These are phyloP conservation scores for Aspergillus nanangensis DNA, from an alignment of 495 filamentous ascomycete genomes.

Conservation along the genomic window DNA sequence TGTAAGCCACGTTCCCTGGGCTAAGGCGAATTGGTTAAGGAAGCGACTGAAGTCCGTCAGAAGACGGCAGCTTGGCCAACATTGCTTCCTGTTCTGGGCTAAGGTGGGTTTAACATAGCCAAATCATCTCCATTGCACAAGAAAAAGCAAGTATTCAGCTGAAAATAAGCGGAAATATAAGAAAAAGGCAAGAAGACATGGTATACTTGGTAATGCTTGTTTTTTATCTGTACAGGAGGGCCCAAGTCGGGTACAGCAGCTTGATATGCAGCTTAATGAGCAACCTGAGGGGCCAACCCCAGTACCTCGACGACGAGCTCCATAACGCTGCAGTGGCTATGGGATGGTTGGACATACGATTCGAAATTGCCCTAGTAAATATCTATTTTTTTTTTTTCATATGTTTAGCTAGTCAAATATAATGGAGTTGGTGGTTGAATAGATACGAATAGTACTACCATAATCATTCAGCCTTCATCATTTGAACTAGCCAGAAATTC, in stretches of 20 bases:
- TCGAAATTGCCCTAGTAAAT: constrained; percentile 6
- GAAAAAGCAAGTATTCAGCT: too few relatives aligned
- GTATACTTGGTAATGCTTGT: background rate
- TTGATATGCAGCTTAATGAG: constrained; percentile 5
- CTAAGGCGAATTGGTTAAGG: too few relatives aligned
- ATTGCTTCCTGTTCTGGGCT: too few relatives aligned
- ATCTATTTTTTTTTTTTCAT: constrained; percentile 4
- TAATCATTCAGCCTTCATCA: background rate
- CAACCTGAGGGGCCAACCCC: background rate
- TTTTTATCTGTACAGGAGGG: constrained; percentile 5
- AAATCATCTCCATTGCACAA: too few relatives aligned
- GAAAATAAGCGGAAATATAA: background rate
- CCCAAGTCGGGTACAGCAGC: background rate
- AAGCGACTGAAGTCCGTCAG: too few relatives aligned
- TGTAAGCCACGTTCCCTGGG: too few relatives aligned
- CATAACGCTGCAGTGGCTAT: constrained; percentile 1
- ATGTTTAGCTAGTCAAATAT: background rate
- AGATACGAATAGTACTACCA: background rate
- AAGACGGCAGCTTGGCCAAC: too few relatives aligned
- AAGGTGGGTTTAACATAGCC: too few relatives aligned
- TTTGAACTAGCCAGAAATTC: background rate
- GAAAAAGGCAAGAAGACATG: constrained; percentile 1
- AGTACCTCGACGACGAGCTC: constrained; percentile 1
- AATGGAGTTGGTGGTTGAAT: background rate
- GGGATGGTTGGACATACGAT: constrained; percentile 3